Percentiles rank a stretch among this genome's conserved stretches.
Evolutionary conservation across 75 land plant species (phyloP).

Genomic region (Cupressus sempervirens): DNA sequence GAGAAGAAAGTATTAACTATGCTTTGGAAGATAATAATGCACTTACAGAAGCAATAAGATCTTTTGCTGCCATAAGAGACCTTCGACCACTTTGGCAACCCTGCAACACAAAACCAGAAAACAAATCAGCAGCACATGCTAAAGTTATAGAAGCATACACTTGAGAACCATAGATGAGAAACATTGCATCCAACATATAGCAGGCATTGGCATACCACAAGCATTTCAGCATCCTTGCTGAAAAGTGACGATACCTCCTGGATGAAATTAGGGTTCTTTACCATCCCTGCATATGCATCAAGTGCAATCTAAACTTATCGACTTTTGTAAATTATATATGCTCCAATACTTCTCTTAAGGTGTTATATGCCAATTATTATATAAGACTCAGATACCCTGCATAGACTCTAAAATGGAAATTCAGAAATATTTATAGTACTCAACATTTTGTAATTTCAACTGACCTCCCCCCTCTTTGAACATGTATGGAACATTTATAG

Average conservation of each 20-base stretch:
- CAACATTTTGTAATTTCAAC: background rate
- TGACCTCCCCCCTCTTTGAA: constrained; percentile 70
- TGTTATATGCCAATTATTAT: background rate
- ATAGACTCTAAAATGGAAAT: background rate
- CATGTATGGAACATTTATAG: constrained; percentile 85
- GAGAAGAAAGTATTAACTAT: background rate
- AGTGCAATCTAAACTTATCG: background rate
- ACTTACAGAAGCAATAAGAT: constrained; percentile 67
- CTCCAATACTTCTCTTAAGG: background rate
- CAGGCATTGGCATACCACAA: constrained; percentile 51
- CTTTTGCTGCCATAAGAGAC: constrained; percentile 82
- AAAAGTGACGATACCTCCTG: constrained; percentile 50
- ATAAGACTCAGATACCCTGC: background rate
- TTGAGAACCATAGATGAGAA: background rate
- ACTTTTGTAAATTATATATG: constrained; percentile 7
- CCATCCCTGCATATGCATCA: constrained; percentile 53
- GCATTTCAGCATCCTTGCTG: constrained; percentile 74
- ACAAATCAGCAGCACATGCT: background rate
- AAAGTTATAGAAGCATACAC: constrained; percentile 14
- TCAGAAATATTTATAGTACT: background rate
- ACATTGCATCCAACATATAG: background rate
- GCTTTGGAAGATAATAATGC: background rate
- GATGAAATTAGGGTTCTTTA: constrained; percentile 66
- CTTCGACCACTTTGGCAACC: constrained; percentile 83
- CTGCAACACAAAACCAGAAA: constrained; percentile 33